These are phyloP conservation scores for Lobosporangium transversale DNA, from an alignment of 192 early-diverging fungal species.

Conservation along the genomic window DNA sequence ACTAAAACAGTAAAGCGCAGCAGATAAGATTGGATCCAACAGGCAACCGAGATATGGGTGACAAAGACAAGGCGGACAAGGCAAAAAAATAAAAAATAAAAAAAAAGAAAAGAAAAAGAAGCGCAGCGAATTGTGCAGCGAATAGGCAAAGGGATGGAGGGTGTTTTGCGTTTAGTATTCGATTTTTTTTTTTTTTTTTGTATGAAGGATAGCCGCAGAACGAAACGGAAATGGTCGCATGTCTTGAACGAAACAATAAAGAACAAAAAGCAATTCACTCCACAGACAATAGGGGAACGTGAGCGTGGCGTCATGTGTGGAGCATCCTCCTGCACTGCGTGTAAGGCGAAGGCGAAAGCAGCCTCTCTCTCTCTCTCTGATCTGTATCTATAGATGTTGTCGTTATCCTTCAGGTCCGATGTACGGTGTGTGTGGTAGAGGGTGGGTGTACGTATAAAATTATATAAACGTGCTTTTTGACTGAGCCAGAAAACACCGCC, in stretches of 20 bases:
- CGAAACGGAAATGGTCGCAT: too few relatives aligned
- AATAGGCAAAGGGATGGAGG: slow-evolving; percentile 3
- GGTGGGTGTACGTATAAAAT: too few relatives aligned
- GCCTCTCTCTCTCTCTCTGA: too few relatives aligned
- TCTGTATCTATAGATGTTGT: too few relatives aligned
- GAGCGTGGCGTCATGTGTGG: neutral
- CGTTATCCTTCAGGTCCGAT: slow-evolving; percentile 9
- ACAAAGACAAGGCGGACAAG: too few relatives aligned
- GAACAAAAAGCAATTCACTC: neutral
- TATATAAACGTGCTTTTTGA: too few relatives aligned
- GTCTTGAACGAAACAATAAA: slow-evolving; percentile 9
- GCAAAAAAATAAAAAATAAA: too few relatives aligned
- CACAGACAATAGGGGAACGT: neutral
- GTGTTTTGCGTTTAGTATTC: slow-evolving; percentile 29
- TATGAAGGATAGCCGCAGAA: slow-evolving; percentile 1
- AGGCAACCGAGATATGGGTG: neutral
- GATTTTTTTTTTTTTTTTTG: slow-evolving; percentile 10
- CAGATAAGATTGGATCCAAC: slow-evolving; percentile 14
- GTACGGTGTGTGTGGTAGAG: too few relatives aligned
- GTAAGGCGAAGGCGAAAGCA: too few relatives aligned
- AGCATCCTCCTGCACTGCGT: slow-evolving; percentile 9
- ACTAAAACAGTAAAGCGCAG: slow-evolving; percentile 4
- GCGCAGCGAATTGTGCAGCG: neutral
- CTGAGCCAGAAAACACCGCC: too few relatives aligned
- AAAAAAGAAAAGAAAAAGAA: too few relatives aligned